These are phyloP conservation scores for Dimocarpus longan DNA, from an alignment of 345 rosid species.

Conservation along the genomic window DNA sequence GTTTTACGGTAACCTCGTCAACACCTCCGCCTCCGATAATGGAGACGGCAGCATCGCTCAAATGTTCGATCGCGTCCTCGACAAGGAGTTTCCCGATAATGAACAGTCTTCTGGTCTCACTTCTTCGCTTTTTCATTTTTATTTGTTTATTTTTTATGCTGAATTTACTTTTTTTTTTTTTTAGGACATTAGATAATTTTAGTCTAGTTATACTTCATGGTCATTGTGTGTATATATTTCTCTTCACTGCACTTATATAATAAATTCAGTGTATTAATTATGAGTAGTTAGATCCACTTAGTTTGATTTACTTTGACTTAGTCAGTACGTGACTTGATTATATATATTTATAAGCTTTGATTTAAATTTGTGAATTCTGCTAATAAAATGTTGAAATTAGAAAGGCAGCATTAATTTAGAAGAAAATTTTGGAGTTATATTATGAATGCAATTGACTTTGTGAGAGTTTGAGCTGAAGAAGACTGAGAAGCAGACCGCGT, in stretches of 20 bases:
- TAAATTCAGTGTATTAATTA: too few relatives aligned
- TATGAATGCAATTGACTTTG: background rate
- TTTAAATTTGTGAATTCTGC: background rate
- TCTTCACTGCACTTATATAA: too few relatives aligned
- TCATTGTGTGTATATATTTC: background rate
- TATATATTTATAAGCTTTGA: background rate
- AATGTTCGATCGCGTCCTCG: constrained; percentile 93
- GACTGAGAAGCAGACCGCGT: background rate
- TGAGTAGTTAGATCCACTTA: too few relatives aligned
- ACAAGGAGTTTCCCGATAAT: constrained; percentile 91
- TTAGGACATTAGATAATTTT: background rate
- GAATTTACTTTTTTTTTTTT: background rate
- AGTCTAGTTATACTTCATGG: background rate
- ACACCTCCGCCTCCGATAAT: constrained; percentile 62
- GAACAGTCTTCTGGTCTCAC: constrained; percentile 84
- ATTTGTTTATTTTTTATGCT: background rate
- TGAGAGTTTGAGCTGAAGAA: constrained; percentile 5
- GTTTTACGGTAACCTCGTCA: constrained; percentile 84
- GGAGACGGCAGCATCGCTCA: constrained; percentile 84
- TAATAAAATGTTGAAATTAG: background rate
- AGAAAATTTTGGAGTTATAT: background rate
- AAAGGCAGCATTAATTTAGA: background rate
- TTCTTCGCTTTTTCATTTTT: background rate
- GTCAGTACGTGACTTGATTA: too few relatives aligned
- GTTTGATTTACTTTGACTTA: too few relatives aligned